Evolutionary conservation across 371 early-diverging fungal genomes (phyloP).

Genomic region (Sanchytrium tribonematis): DNA sequence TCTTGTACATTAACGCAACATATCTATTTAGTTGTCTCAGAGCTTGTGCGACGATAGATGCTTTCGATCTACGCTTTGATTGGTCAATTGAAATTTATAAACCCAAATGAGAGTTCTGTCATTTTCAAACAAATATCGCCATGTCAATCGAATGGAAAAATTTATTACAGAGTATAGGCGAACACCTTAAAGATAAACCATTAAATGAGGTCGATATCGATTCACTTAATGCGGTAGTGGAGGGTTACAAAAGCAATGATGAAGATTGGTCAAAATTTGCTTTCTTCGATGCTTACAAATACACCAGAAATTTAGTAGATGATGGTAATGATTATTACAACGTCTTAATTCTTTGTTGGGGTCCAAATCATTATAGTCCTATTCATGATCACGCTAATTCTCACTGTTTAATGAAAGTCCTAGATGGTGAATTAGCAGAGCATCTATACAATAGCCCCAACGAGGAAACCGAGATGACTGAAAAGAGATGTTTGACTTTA

Average conservation of each 20-base stretch:
- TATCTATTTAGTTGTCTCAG: too few relatives aligned
- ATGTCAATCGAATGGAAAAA: too few relatives aligned
- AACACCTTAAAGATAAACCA: too few relatives aligned
- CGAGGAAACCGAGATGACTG: constrained; percentile 8
- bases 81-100: too few relatives aligned
- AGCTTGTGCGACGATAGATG: too few relatives aligned
- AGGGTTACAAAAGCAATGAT: constrained; percentile 25
- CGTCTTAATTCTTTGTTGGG: constrained; percentile 68
- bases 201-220: constrained; percentile 27
- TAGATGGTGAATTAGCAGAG: constrained; percentile 54
- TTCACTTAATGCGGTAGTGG: constrained; percentile 30
- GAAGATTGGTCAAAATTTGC: constrained; percentile 48
- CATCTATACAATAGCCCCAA: constrained; percentile 46
- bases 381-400: constrained; percentile 77
- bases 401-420: constrained; percentile 75
- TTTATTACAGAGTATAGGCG: too few relatives aligned
- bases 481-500: constrained; percentile 19
- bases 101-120: too few relatives aligned
- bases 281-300: constrained; percentile 39
- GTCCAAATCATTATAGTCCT: constrained; percentile 38
- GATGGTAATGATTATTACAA: constrained; percentile 77
- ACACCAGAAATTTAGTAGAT: constrained; percentile 45
- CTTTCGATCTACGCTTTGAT: too few relatives aligned
- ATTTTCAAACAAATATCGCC: too few relatives aligned
- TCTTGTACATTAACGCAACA: too few relatives aligned